Base-by-base conservation (phyloP, 257 asterid species). In the Nicotiana undulata region DNA sequence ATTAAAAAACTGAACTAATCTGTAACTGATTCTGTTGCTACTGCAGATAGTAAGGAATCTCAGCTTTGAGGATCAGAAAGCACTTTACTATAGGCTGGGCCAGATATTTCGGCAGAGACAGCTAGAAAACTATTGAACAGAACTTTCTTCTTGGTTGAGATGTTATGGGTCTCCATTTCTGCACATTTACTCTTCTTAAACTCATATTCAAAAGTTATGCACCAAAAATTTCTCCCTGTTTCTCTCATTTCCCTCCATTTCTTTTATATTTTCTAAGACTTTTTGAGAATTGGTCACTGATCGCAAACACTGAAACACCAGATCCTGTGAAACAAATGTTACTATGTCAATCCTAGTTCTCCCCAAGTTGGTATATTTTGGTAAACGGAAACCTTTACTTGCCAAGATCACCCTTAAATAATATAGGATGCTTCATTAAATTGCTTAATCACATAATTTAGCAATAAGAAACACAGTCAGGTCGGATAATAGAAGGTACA, bases 1-100 rank as follows among this genome's bases (percentile, higher is more conserved):
- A 18, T 56, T 56, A 18, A 56, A 56, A 56, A 18, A 56, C 11
- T 18, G 2, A 56, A 56, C 24, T 18, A 18, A 40, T 26, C 2
- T 63, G 49, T 28, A 77, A 32, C 37, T 18, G 58, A 22, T 53
- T 34, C 9, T 17, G 4, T 2, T 18, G 81, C 10, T 72, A 34
- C 11, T 84, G 83, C 84, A 93, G 98, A 88, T 93, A 79, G 65
- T 92, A 86, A 88, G 91, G 97, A 93, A 92, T 88, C 93, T 93
- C 76, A 80, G 91, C 2, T 90, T 83, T 8, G 93, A 93, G 88
- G 97, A 93, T 86, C 97, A 90, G 74, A 88, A 79, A 80, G 80
- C 80, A 28, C 77, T 93, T 40, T 89, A 85, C 83, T 49, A 28
- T 79, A 86, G 88, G 85, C 91, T 93, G 5, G 94, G 92, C 53